Evolutionary conservation across 768 basidiomycete genomes (phyloP).

Genomic region (Pulveroboletus sp.): DNA sequence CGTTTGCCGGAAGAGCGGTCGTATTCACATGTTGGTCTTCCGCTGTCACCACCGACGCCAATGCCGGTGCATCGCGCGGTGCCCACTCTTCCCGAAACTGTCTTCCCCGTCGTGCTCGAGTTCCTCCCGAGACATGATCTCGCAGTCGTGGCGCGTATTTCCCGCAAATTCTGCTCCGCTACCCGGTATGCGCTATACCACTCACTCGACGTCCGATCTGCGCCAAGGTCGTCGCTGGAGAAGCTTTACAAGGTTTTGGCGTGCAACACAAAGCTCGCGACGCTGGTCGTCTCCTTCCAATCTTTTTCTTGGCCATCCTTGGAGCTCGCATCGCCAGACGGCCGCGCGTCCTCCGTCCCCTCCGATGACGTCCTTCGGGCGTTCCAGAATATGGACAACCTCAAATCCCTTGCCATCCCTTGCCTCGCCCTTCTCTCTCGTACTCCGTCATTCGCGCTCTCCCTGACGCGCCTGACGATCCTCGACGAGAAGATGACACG

Average conservation of each 20-base stretch:
- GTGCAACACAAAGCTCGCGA: slow-evolving; percentile 18
- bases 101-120: slow-evolving; percentile 21
- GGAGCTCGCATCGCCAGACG: slow-evolving; percentile 5
- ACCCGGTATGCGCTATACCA: slow-evolving; percentile 24
- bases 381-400: slow-evolving; percentile 29
- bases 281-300: slow-evolving; percentile 20
- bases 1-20: not conserved
- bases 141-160: slow-evolving; percentile 21
- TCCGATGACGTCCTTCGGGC: slow-evolving; percentile 21
- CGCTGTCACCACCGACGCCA: too few relatives aligned
- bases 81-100: slow-evolving; percentile 13
- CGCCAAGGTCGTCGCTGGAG: slow-evolving; percentile 8
- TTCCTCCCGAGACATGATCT: slow-evolving; percentile 20
- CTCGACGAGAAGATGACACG: slow-evolving; percentile 24
- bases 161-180: slow-evolving; percentile 18
- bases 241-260: slow-evolving; percentile 22
- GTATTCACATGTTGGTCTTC: not conserved
- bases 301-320: slow-evolving; percentile 24
- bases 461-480: slow-evolving; percentile 25
- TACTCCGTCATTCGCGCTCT: slow-evolving; percentile 18
- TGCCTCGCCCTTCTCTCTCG: slow-evolving; percentile 25
- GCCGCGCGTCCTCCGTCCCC: slow-evolving; percentile 5
- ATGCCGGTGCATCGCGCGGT: not conserved
- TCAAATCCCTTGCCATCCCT: slow-evolving; percentile 24
- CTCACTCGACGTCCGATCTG: slow-evolving; percentile 18